phyloP scores from a whole-genome alignment of 2,329 filamentous ascomycete genomes.

The Epichloe aotearoae region DNA sequence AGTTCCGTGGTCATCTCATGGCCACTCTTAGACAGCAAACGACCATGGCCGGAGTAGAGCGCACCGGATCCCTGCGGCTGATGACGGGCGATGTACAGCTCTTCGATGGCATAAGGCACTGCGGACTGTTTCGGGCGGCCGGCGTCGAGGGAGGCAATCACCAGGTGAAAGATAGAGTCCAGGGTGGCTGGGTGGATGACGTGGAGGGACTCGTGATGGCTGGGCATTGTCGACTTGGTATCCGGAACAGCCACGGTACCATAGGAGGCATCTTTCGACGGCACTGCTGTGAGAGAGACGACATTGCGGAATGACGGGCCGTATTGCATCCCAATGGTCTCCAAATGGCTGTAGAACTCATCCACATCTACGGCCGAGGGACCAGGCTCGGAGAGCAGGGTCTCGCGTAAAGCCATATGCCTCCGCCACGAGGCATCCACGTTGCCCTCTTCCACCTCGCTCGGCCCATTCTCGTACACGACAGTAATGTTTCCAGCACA shows the following conservation, averaged over 20 bases:
- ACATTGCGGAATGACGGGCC: background rate
- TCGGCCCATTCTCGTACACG: constrained; percentile 4
- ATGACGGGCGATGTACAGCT: too few species aligned
- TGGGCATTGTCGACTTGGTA: background rate
- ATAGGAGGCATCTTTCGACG: background rate
- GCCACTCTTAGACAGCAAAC: too few species aligned
- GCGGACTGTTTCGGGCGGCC: too few species aligned
- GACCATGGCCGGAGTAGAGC: too few species aligned
- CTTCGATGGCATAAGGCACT: too few species aligned
- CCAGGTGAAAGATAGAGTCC: constrained; percentile 2
- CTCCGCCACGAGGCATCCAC: too few species aligned
- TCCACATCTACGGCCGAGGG: constrained; percentile 9
- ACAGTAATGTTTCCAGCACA: background rate
- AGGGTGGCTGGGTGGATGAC: constrained; percentile 12
- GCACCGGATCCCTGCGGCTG: too few species aligned
- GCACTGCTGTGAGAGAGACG: constrained; percentile 2
- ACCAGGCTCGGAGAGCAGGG: background rate
- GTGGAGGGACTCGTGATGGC: background rate
- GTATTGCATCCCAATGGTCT: constrained; percentile 12
- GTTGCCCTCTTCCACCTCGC: background rate
- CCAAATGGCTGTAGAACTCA: constrained; percentile 12
- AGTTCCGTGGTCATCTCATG: too few species aligned
- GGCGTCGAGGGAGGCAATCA: too few species aligned
- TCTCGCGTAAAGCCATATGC: background rate
- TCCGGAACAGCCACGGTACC: background rate